Conservation (phyloP, 192 early-diverging fungal genomes). For the Linderina pennispora region DNA sequence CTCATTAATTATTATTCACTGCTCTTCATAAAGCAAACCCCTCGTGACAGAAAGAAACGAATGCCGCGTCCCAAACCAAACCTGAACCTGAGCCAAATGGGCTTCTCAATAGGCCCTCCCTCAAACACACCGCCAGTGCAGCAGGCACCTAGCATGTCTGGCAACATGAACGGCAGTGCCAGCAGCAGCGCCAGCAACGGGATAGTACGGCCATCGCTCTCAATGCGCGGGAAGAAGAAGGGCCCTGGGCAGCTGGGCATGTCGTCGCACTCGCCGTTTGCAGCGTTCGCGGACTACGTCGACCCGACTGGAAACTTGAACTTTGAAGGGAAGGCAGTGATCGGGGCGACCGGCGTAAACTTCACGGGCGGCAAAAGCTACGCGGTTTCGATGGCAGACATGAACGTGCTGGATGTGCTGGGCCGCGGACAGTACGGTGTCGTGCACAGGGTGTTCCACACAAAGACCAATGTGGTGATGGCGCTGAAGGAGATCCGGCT, state of each 20-base stretch:
- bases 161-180: not conserved
- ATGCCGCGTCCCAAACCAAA: conserved; percentile 43
- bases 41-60: too few relatives aligned
- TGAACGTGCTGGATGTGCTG: conserved; percentile 68
- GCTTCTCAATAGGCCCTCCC: conserved; percentile 3
- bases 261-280: conserved; percentile 12
- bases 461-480: conserved; percentile 82
- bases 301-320: conserved; percentile 70
- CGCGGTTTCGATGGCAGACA: conserved; percentile 81
- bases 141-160: too few relatives aligned
- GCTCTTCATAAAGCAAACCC: too few relatives aligned
- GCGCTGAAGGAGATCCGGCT: conserved; percentile 91
- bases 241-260: too few relatives aligned
- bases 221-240: too few relatives aligned
- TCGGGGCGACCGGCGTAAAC: conserved; percentile 87
- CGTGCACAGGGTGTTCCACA: conserved; percentile 85
- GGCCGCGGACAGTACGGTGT: conserved; percentile 93
- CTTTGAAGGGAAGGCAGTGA: conserved; percentile 87
- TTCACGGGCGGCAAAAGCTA: conserved; percentile 85
- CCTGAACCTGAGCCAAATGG: conserved; percentile 34
- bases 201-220: too few relatives aligned
- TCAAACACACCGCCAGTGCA: too few relatives aligned
- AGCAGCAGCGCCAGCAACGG: not conserved
- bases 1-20: too few relatives aligned
- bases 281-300: conserved; percentile 25